Base-by-base conservation (phyloP, 441 rosid species). In the Capsella rubella region DNA sequence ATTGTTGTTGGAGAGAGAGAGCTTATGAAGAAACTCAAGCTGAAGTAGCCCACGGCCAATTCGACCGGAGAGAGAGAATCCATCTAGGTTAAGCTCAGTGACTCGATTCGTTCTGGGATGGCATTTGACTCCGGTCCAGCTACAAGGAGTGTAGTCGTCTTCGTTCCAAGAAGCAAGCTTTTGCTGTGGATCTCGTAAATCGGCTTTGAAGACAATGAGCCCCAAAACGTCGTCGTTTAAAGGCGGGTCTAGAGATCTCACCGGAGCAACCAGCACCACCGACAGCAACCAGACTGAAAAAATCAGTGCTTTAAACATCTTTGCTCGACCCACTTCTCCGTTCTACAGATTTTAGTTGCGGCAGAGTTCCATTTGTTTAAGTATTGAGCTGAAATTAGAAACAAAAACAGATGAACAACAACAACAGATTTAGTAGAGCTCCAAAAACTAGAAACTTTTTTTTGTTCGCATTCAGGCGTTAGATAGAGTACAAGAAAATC, bases 221-320 rank as follows among this genome's bases (percentile, higher is more conserved):
- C 97, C 99, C 80, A 95, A 78, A 29, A 95, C 92, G 73, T 95
- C 99, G 72, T 95, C 99, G 83, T 92, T 90, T 13, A 92, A 47
- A 0, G 99, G 87, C 4, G 97, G 97, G 80, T 83, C 88, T 62
- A 89, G 82, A 81, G 97, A 85, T 81, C 86, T 84, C 77, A 78
- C 86, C 61, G 79, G 80, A 64, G 29, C 8, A 52, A 34, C 35
- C 35, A 32, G 2, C 35, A 32, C 31, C 71, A 63, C 79, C 73
- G 81, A 79, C 72, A 88, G 35, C 39, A 87, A 73, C 53, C 71
- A 54, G 47, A 84, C 46, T 13, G 83, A 61, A 72, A 57, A 55
- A 34, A 87, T 29, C 71, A 64, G 31, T 7, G 12, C 67, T 56
- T 63, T 55, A 55, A 10, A 62, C 63, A 83, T 51, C 72, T 45